Evolutionary conservation across 495 filamentous ascomycete species (phyloP).

Genomic region (Penicillium atrosanguineum): DNA sequence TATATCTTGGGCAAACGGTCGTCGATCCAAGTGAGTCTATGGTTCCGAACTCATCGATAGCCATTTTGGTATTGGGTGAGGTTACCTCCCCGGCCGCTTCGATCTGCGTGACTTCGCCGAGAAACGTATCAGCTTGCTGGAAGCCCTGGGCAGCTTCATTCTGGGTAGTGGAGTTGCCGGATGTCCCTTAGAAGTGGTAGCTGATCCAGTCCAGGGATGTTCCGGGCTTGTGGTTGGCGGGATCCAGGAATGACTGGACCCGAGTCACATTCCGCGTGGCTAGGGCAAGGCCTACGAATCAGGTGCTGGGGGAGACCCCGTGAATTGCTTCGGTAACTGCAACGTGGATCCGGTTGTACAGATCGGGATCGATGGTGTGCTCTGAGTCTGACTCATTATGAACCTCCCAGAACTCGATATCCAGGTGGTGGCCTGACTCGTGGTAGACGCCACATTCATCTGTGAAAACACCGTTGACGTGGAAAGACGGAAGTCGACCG

Average conservation of each 20-base stretch:
- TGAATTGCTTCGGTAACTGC: conserved; percentile 2
- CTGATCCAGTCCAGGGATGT: conserved; percentile 9
- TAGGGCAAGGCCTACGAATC: conserved; percentile 7
- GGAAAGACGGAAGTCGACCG: neutral
- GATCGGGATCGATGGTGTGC: neutral
- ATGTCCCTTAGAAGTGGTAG: conserved; percentile 1
- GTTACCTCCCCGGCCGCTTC: neutral
- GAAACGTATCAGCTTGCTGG: conserved; percentile 1
- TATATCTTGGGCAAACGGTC: neutral
- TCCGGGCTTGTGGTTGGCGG: conserved; percentile 1
- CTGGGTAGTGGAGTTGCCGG: conserved; percentile 1
- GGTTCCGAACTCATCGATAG: neutral
- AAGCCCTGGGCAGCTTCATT: conserved; percentile 4
- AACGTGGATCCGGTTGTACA: conserved; percentile 9
- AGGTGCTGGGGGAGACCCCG: conserved; percentile 2
- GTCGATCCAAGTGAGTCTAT: neutral
- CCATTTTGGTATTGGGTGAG: neutral
- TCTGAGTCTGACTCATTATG: neutral
- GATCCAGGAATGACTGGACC: conserved; percentile 2
- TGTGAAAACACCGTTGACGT: neutral
- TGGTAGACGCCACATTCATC: neutral
- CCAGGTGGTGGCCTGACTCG: neutral
- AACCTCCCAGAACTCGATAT: neutral
- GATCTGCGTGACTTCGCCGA: conserved; percentile 1
- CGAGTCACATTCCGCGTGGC: conserved; percentile 10